Base-by-base conservation (phyloP, 305 asterid genomes). In the Petunia hybrid region DNA sequence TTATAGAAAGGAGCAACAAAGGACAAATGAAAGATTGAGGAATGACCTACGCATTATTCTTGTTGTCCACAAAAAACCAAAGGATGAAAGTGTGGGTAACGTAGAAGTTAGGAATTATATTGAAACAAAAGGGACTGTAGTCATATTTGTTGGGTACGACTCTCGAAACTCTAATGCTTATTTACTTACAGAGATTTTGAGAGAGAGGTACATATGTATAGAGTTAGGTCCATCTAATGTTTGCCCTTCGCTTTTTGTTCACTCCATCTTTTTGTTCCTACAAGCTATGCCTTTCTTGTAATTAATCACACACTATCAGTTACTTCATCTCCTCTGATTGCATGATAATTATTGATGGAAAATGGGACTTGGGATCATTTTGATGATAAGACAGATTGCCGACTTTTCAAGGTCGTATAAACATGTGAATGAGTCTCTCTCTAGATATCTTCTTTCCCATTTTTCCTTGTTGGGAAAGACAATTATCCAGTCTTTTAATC, bases 171-270 rank as follows among this genome's bases (percentile, higher is more conserved):
- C 59, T 31, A 35, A 55, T 68, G 8, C 3, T 7, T 63, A 46
- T 81, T 62, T 51, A 6, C 42, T 31, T 66, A 12, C 42, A 4
- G 36, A 38, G 46, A 13, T 40, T 43, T 36, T 3, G 74, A 66
- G 39, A 65, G 61, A 77, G 22, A 39, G 64, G 39, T 13, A 35
- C 2, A 61, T 53, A 51, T 79, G 41, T 38, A 55, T 5, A 3
- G 43, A 57, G 76, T 86, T 86, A 60, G 85, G 85, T 83, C 77
- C 74, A 86, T 80, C 89, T 75, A 83, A 77, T 80, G 64, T 83
- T 61, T 40, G 59, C 35, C 22, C 22, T 40, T 43, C 41, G 48
- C 78, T 79, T 77, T 76, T 65, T 45, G 75, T 56, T 59, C 57
- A 81, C 80, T 82, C 71, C 70, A 74, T 42, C 48, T 41, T 56